Evolutionary conservation across 2,329 filamentous ascomycete species (phyloP).

Genomic region (Scolecobasidium constrictum): DNA sequence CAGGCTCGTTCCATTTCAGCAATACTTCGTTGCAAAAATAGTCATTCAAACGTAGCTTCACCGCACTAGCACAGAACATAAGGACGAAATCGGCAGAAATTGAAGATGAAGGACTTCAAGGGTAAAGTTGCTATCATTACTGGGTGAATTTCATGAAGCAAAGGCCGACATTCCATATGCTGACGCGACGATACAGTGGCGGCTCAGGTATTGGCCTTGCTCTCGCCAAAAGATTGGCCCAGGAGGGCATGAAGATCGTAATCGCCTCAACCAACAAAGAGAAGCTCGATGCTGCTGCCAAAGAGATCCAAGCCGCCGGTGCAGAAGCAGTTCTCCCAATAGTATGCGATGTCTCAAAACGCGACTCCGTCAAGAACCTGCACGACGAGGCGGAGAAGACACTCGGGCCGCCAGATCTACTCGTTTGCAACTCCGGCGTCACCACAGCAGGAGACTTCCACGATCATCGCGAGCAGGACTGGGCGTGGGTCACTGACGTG

Average conservation of each 20-base stretch:
- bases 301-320: conserved; percentile 11
- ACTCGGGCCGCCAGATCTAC: conserved; percentile 13
- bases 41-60: too few species aligned
- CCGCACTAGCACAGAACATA: too few species aligned
- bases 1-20: too few species aligned
- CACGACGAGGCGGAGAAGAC: conserved; percentile 11
- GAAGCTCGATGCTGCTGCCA: conserved; percentile 12
- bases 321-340: conserved; percentile 13
- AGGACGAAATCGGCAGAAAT: too few species aligned
- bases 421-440: conserved; percentile 14
- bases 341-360: conserved; percentile 13
- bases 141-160: not conserved
- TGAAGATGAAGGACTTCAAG: conserved; percentile 14
- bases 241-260: conserved; percentile 12
- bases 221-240: conserved; percentile 13
- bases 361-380: conserved; percentile 11
- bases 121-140: conserved; percentile 10
- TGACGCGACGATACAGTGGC: conserved; percentile 13
- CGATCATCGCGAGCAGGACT: not conserved
- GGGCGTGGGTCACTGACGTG: conserved; percentile 3
- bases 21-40: too few species aligned
- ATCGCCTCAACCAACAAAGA: conserved; percentile 12
- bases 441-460: not conserved
- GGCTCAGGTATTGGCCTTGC: conserved; percentile 14
- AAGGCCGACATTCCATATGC: conserved; percentile 1